Percentiles rank a stretch among this genome's conserved stretches.
Conservation (phyloP, 1,284 basidiomycete genomes). For the Fomitopsis palustris region DNA sequence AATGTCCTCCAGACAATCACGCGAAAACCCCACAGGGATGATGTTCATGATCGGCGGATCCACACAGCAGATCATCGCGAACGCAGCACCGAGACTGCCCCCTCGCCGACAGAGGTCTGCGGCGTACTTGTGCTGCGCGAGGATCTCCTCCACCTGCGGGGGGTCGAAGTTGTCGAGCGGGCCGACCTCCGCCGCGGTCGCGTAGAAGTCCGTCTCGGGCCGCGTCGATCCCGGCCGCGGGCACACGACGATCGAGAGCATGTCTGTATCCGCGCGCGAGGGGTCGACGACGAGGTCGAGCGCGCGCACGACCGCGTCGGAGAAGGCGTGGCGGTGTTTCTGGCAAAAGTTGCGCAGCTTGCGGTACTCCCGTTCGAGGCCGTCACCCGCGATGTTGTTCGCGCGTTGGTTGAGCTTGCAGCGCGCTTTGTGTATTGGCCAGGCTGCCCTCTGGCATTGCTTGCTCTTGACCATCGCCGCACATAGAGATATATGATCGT, state of each 20-base stretch:
- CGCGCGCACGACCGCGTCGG: slow-evolving; percentile 17
- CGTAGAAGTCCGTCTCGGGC: slow-evolving; percentile 19
- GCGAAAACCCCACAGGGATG: slow-evolving; percentile 20
- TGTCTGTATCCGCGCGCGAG: slow-evolving; percentile 11
- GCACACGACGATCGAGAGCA: slow-evolving; percentile 18
- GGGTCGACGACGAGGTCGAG: slow-evolving; percentile 15
- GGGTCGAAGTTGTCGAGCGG: slow-evolving; percentile 13
- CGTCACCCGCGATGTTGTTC: slow-evolving; percentile 2
- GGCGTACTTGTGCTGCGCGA: slow-evolving; percentile 15
- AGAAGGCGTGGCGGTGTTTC: slow-evolving; percentile 21
- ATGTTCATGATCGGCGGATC: slow-evolving; percentile 16
- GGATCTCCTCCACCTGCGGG: slow-evolving; percentile 18
- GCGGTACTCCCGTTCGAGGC: slow-evolving; percentile 8
- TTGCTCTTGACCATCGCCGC: slow-evolving; percentile 14
- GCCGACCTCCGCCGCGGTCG: slow-evolving; percentile 17
- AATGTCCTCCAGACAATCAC: slow-evolving; percentile 9
- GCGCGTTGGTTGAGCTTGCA: slow-evolving; percentile 19
- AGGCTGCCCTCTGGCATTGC: slow-evolving; percentile 21
- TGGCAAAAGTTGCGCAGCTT: slow-evolving; percentile 19
- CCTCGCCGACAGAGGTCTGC: slow-evolving; percentile 12
- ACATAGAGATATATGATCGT: not conserved
- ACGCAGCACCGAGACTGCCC: slow-evolving; percentile 15
- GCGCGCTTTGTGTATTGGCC: slow-evolving; percentile 19
- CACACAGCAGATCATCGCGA: slow-evolving; percentile 15
- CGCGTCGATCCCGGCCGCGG: slow-evolving; percentile 12